These are phyloP conservation scores for Cutaneotrichosporon dermatis DNA, from an alignment of 1,284 basidiomycete genomes.

Conservation along the genomic window DNA sequence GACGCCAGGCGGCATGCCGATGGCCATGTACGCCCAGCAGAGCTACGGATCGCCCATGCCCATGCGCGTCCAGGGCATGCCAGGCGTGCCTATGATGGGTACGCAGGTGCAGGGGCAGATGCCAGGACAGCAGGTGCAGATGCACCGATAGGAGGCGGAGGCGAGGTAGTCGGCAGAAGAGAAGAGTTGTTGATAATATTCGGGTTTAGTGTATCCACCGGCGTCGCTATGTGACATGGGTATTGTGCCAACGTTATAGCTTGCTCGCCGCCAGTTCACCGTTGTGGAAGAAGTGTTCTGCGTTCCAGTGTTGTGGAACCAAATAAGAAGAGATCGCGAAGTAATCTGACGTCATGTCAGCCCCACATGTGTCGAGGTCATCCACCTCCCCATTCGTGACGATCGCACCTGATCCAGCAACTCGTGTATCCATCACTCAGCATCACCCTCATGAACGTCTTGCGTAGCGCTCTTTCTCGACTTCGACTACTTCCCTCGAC, in stretches of 20 bases:
- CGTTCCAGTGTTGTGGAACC: too few relatives aligned
- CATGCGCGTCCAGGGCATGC: background rate
- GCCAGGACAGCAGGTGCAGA: constrained; percentile 1
- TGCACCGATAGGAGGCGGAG: constrained; percentile 2
- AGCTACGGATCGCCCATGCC: background rate
- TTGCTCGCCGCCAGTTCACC: too few relatives aligned
- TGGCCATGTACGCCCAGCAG: background rate
- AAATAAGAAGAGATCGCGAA: too few relatives aligned
- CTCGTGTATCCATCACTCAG: too few relatives aligned
- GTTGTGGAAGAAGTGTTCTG: too few relatives aligned
- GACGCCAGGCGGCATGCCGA: background rate
- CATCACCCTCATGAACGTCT: background rate
- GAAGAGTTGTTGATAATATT: background rate
- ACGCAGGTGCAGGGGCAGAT: background rate
- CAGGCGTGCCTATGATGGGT: background rate
- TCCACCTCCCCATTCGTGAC: too few relatives aligned
- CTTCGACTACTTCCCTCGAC: background rate
- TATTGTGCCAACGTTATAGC: too few relatives aligned
- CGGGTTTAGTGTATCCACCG: background rate
- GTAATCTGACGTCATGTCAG: too few relatives aligned
- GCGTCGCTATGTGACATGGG: background rate
- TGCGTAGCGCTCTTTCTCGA: too few relatives aligned
- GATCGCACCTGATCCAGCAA: too few relatives aligned
- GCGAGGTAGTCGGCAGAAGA: background rate
- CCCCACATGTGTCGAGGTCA: too few relatives aligned